Conservation (phyloP, 2,329 filamentous ascomycete genomes). For the Diaporthe ampelina region DNA sequence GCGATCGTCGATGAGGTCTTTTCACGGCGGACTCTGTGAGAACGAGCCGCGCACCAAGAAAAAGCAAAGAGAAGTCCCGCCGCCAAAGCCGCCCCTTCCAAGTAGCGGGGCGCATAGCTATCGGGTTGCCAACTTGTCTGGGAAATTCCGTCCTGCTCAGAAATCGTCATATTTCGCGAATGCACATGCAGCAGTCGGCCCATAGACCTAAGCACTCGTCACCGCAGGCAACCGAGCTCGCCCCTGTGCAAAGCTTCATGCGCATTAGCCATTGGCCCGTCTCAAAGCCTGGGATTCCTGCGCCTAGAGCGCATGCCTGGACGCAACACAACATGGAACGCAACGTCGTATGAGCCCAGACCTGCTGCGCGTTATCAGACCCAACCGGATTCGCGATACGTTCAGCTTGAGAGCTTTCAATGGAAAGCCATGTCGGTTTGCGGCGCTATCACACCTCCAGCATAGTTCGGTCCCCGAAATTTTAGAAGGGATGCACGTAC, state of each 20-base stretch:
- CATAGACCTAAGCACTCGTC: neutral
- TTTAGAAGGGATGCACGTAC: neutral
- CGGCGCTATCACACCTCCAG: neutral
- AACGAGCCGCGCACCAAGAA: neutral
- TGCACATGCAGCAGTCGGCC: neutral
- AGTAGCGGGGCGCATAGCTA: neutral
- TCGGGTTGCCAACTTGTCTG: neutral
- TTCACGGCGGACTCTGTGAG: neutral
- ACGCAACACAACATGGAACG: neutral
- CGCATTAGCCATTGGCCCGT: neutral
- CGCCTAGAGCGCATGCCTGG: neutral
- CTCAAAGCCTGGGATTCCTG: neutral
- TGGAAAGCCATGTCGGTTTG: neutral
- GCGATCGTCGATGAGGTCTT: neutral
- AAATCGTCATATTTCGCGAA: neutral
- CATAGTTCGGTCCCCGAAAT: neutral
- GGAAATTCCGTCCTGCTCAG: neutral
- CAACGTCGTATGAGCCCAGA: neutral
- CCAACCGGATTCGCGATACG: neutral
- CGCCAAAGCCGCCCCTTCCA: no score
- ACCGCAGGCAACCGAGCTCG: neutral
- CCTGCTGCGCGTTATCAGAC: neutral
- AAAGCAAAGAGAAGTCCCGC: neutral
- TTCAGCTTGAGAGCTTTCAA: neutral
- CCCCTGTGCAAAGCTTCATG: neutral